Percentiles rank a stretch among this genome's conserved stretches.
phyloP scores from a whole-genome alignment of 2,329 filamentous ascomycete species.

The Malbranchea zuffiana region DNA sequence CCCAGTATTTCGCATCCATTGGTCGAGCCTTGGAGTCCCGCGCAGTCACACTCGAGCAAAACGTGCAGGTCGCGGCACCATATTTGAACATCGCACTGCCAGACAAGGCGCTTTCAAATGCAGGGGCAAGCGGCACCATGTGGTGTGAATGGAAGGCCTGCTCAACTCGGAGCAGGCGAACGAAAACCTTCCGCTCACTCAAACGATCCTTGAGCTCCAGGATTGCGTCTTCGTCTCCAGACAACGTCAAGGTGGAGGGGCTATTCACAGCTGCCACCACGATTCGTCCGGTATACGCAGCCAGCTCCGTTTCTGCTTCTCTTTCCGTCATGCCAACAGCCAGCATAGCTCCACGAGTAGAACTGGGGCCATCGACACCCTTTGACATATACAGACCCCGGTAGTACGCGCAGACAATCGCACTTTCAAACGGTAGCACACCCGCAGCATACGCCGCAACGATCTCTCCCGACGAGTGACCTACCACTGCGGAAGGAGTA shows the following conservation, averaged over 20 bases:
- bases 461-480: conserved; percentile 32
- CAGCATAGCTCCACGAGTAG: conserved; percentile 10
- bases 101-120: conserved; percentile 9
- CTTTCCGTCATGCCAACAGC: conserved; percentile 8
- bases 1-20: conserved; percentile 16
- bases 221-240: conserved; percentile 14
- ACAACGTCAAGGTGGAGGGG: conserved; percentile 14
- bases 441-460: conserved; percentile 29
- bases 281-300: conserved; percentile 8
- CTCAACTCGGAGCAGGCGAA: conserved; percentile 13
- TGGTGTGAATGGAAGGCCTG: conserved; percentile 16
- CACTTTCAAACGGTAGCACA: conserved; percentile 25
- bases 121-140: conserved; percentile 11
- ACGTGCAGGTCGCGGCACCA: conserved; percentile 5
- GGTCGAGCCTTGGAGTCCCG: conserved; percentile 5
- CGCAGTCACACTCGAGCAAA: conserved; percentile 12
- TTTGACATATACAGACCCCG: conserved; percentile 9
- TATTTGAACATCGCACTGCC: conserved; percentile 7
- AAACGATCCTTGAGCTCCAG: conserved; percentile 10
- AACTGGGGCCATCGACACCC: conserved; percentile 4
- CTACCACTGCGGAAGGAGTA: conserved; percentile 20
- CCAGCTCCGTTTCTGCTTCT: conserved; percentile 3
- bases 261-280: conserved; percentile 14
- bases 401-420: conserved; percentile 25
- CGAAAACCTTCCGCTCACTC: conserved; percentile 7